Evolutionary conservation across 2,329 filamentous ascomycete species (phyloP), one percentile per base, ranked within the genome.

Genomic region (Colletotrichum sublineola): DNA sequence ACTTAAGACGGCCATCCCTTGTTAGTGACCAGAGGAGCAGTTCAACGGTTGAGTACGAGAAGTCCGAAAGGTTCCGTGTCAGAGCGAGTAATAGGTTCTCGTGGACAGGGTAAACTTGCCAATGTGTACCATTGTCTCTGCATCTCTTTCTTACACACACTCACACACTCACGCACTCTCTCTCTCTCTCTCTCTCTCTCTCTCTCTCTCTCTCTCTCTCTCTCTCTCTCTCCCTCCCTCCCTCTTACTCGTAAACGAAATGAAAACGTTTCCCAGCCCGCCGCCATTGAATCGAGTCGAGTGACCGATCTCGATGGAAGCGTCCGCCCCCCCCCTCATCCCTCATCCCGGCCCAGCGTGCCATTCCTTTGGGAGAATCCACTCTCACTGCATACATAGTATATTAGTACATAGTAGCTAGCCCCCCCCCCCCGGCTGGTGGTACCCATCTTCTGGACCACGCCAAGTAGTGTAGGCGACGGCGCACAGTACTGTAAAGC

Each of bases 361-460:
- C 68, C 68, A 71, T 71, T 63, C 68, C 65, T 71, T 63, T 71
- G 65, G 68, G 68, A 71, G 56, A 44, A 63, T 71, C 53, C 53
- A 56, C 53, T 38, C 33, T n/a, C 53, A 58, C 68, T 42, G n/a
- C 20, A 20, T 46, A 24, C 24, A 24, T 24, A 24, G 24, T 24
- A 24, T 24, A n/a, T n/a, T n/a, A 24, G 24, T 24, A 24, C 24
- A 24, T 24, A 24, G 24, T 24, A 58, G 48, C 58, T 33, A n/a
- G 68, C 44, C 15, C 15, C 42, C 9, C 29, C 14, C 68, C 64
- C 65, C 52, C 40, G 29, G 52, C 52, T 52, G 65, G 11, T 52
- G 42, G 48, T 68, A 57, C n/a, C 67, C 44, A 48, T 48, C 44
- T n/a, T 48, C 44, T 24, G 20, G 56, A n/a, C 48, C 18, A 33